These are phyloP conservation scores for Rhizoclosmatium globosum DNA, from an alignment of 192 early-diverging fungal species.

Conservation along the genomic window DNA sequence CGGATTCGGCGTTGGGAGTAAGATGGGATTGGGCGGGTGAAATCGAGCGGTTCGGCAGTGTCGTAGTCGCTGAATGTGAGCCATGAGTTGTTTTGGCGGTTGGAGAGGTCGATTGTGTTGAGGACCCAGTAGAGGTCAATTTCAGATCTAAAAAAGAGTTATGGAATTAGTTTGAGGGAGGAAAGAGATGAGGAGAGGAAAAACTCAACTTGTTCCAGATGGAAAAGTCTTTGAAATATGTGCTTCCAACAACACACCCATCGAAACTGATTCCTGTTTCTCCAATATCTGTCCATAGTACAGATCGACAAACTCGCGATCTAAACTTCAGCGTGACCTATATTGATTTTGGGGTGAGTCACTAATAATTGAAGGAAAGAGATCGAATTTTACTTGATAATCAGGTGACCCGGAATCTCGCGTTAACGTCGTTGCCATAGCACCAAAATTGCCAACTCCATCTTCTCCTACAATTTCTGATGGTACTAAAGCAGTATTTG, in stretches of 20 bases:
- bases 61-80: conserved; percentile 81
- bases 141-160: conserved; percentile 66
- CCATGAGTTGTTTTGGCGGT: conserved; percentile 64
- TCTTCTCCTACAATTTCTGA: conserved; percentile 1
- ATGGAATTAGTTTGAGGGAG: background rate
- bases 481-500: background rate
- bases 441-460: background rate
- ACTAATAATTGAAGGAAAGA: background rate
- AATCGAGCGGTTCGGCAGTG: conserved; percentile 61
- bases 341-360: background rate
- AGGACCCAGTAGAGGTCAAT: conserved; percentile 90
- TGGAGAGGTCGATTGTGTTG: conserved; percentile 74
- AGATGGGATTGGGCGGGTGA: conserved; percentile 66
- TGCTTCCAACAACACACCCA: conserved; percentile 89
- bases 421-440: background rate
- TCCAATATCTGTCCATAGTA: conserved; percentile 90
- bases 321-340: conserved; percentile 77
- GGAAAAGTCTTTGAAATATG: conserved; percentile 90
- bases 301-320: conserved; percentile 86
- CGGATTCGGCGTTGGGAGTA: conserved; percentile 77
- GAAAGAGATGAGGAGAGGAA: background rate
- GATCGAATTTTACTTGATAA: conserved; percentile 41
- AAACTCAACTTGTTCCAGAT: conserved; percentile 66
- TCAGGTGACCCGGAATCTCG: conserved; percentile 31
- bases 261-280: conserved; percentile 94